Conservation (phyloP, 306 rosid species). For the Vicia faba region DNA sequence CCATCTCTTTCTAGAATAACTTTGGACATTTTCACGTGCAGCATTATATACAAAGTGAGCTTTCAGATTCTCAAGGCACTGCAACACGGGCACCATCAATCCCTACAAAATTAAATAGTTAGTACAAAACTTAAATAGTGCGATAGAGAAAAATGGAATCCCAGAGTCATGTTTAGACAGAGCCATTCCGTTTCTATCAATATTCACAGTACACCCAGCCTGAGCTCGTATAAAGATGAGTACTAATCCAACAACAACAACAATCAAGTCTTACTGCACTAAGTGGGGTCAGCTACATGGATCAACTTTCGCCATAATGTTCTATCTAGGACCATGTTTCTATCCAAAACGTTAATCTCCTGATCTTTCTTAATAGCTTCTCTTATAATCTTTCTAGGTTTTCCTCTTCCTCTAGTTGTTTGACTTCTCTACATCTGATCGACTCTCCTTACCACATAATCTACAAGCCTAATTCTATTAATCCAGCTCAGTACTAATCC, state of each 20-base stretch:
- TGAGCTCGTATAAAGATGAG: constrained; percentile 25
- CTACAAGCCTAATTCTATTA: too few relatives aligned
- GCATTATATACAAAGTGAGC: constrained; percentile 64
- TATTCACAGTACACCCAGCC: constrained; percentile 26
- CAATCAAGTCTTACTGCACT: too few relatives aligned
- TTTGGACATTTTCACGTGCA: constrained; percentile 56
- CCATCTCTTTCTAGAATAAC: constrained; percentile 66
- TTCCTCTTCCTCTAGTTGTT: too few relatives aligned
- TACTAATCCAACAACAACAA: background rate
- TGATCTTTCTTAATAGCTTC: too few relatives aligned
- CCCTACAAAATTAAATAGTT: constrained; percentile 61
- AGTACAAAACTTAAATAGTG: constrained; percentile 27
- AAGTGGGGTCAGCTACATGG: too few relatives aligned
- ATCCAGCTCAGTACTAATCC: background rate
- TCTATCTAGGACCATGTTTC: too few relatives aligned
- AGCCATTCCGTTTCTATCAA: constrained; percentile 34
- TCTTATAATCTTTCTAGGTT: too few relatives aligned
- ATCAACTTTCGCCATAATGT: too few relatives aligned
- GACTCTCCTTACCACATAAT: background rate
- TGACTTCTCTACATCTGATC: too few relatives aligned
- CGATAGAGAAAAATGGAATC: constrained; percentile 15
- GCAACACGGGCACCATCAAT: constrained; percentile 79
- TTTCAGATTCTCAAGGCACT: constrained; percentile 75
- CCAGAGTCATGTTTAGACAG: constrained; percentile 27
- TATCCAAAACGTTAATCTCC: too few relatives aligned